Base-by-base conservation (phyloP, 305 asterid species). In the Andrographis paniculata region DNA sequence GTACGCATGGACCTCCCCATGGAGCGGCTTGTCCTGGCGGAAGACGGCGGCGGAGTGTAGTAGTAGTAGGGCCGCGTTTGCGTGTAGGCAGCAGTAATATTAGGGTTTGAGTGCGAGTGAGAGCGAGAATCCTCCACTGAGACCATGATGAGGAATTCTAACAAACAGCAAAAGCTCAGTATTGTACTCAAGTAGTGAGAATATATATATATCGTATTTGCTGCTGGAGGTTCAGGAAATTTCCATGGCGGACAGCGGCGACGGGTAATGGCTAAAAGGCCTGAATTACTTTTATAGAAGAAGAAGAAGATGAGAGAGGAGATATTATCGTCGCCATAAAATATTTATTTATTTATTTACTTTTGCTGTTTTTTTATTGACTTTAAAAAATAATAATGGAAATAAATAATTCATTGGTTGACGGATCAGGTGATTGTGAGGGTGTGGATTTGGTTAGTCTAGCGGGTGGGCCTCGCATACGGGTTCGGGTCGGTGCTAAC, bases 1-100 rank as follows among this genome's bases (percentile, higher is more conserved):
- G 88, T 79, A n/a, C 84, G 81, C 88, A 79, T 79, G 19, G 84
- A 79, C 12, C 82, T 70, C 28, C 84, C 88, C 76, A 79, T 70
- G 2, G 81, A 58, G 35, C 81, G 84, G 79, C 59, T 67, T 37
- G 70, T 46, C 58, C 53, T 68, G 68, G 72, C 68, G 51, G 80
- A 73, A 22, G 88, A 68, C 15, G 81, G 75, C 54, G 88, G 84
- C 53, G 82, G 82, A 35, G 80, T 69, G 65, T 63, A 72, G 70
- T 67, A 61, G 67, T 60, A 72, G 65, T 69, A 66, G 16, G 82
- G 77, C 20, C 74, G 75, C 8, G 74, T 65, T 51, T 66, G 73
- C 69, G 52, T 36, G 67, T 22, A 61, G 45, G 55, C 49, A 50
- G 58, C 24, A 10, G 64, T n/a, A 42, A 66, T 77, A 60, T 59